Evolutionary conservation across 1,139 yeast species (phyloP).

Genomic region (Pichia inconspicua): DNA sequence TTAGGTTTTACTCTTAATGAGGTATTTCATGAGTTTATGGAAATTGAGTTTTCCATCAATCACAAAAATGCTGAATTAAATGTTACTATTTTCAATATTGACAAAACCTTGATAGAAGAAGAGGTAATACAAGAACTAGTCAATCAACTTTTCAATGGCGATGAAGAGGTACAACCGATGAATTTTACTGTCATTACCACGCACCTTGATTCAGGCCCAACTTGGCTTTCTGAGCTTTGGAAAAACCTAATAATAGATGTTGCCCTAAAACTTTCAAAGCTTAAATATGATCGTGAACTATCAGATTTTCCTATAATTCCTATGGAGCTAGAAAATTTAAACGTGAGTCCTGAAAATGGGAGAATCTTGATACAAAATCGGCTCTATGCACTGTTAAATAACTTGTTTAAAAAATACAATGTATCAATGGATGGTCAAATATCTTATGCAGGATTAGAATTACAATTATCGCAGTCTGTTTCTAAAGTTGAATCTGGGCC

Average conservation of each 20-base stretch:
- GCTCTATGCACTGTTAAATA: background rate
- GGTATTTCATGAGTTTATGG: background rate
- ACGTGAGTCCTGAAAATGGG: background rate
- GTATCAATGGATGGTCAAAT: background rate
- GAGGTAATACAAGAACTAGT: conserved; percentile 4
- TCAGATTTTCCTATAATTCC: background rate
- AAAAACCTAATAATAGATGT: background rate
- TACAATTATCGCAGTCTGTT: background rate
- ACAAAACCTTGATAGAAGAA: background rate
- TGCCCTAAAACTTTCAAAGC: background rate
- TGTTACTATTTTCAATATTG: conserved; percentile 3
- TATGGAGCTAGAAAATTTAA: background rate
- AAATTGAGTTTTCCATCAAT: background rate
- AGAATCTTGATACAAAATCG: background rate
- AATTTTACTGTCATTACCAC: background rate
- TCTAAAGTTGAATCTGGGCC: background rate
- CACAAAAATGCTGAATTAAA: background rate
- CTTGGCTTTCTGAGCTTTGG: conserved; percentile 5
- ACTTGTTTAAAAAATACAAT: too few relatives aligned
- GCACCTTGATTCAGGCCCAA: background rate
- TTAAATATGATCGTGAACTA: background rate
- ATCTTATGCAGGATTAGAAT: background rate
- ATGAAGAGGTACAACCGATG: conserved; percentile 1
- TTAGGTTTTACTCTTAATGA: conserved; percentile 2
- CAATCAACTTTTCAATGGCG: conserved; percentile 5